Conservation (phyloP, 2,329 filamentous ascomycete species). For the Leptographium procerum region DNA sequence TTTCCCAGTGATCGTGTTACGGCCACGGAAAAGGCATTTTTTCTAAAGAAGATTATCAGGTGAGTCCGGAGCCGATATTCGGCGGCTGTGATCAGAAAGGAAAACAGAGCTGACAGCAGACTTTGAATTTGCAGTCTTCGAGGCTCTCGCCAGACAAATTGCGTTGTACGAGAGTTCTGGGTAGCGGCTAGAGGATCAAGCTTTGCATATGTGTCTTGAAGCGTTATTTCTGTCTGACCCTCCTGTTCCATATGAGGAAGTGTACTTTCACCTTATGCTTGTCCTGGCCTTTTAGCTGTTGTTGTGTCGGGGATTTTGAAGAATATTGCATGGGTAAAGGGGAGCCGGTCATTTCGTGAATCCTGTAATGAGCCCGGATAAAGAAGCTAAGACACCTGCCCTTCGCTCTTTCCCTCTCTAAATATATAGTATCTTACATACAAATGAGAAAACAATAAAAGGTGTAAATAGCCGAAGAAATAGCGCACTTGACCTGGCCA, state of each 20-base stretch:
- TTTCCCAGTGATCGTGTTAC: constrained; percentile 52
- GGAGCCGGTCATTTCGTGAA: neutral
- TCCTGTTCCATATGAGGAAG: neutral
- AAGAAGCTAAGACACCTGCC: neutral
- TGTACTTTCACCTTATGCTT: neutral
- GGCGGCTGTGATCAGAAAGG: neutral
- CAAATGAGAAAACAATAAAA: neutral
- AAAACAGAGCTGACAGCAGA: neutral
- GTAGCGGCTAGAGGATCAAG: constrained; percentile 50
- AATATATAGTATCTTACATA: neutral
- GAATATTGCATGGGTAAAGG: neutral
- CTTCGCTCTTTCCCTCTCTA: neutral
- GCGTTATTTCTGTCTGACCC: neutral
- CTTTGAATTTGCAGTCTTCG: constrained; percentile 39
- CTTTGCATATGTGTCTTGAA: constrained; percentile 45
- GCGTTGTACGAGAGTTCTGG: constrained; percentile 63
- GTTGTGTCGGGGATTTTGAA: neutral
- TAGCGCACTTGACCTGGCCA: neutral
- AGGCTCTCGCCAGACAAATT: constrained; percentile 52
- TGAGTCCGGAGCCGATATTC: constrained; percentile 23
- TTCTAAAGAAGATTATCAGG: constrained; percentile 55
- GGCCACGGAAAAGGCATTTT: constrained; percentile 47
- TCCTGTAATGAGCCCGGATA: neutral
- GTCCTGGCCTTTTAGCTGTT: neutral
- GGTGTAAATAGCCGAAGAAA: neutral